Evolutionary conservation across 352 stramenopile genomes (phyloP).

Genomic region (Globisporangium ultimum): DNA sequence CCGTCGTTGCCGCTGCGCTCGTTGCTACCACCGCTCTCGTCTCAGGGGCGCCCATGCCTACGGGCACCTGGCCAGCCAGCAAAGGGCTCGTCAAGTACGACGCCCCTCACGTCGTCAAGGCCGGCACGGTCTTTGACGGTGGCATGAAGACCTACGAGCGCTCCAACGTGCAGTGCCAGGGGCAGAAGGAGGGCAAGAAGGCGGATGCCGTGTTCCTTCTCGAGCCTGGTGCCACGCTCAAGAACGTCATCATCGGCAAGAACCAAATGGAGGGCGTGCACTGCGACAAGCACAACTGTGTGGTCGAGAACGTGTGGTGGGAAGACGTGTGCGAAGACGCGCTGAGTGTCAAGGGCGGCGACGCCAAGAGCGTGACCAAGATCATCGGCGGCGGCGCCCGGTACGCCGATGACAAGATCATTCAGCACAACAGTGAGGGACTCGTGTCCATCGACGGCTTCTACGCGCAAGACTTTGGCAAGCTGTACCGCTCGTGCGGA

Average conservation of each 20-base stretch:
- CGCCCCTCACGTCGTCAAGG: no score
- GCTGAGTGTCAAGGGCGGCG: conserved; percentile 17
- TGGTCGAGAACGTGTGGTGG: no score
- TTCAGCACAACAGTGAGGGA: conserved; percentile 18
- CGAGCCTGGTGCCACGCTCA: no score
- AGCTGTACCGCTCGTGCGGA: conserved; percentile 22
- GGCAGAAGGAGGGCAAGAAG: conserved; percentile 22
- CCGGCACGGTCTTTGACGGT: conserved; percentile 16
- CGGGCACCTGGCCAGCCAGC: no score
- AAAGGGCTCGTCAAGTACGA: no score
- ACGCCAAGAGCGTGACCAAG: conserved; percentile 10
- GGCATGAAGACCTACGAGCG: conserved; percentile 35
- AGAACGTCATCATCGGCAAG: no score
- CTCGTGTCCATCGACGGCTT: conserved; percentile 24
- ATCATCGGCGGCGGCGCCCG: conserved; percentile 18
- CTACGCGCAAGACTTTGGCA: conserved; percentile 22
- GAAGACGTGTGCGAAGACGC: conserved; percentile 17
- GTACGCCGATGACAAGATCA: conserved; percentile 22
- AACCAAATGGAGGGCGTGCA: no score
- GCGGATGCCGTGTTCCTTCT: conserved; percentile 28
- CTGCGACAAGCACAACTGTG: no score
- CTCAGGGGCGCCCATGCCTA: no score
- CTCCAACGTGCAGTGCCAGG: conserved; percentile 37
- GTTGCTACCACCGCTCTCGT: no score
- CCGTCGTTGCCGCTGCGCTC: no score